A percentile compares a stretch with the other conserved stretches of the same genome.
phyloP scores from a whole-genome alignment of 305 asterid genomes.

The Plantago coronopus region DNA sequence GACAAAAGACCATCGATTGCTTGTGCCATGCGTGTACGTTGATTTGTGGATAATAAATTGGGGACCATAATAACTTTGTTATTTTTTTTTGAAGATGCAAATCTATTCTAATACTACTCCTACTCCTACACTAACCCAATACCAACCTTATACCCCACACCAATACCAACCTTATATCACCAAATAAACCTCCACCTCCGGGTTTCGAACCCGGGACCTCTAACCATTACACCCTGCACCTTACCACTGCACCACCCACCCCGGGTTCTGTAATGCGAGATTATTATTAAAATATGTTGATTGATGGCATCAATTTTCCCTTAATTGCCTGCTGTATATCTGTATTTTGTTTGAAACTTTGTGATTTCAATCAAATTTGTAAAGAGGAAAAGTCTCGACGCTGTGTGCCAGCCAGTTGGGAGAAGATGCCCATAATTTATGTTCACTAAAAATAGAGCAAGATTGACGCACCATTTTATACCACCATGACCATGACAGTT shows the following conservation, averaged over 20 bases:
- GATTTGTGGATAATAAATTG: constrained; percentile 3
- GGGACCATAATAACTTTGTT: background rate
- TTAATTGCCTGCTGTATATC: background rate
- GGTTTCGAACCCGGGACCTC: too few species aligned
- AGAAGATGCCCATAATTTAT: background rate
- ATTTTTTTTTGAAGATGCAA: too few species aligned
- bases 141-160: too few species aligned
- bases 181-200: too few species aligned
- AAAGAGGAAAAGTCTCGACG: constrained; percentile 9
- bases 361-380: too few species aligned
- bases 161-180: too few species aligned
- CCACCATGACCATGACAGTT: constrained; percentile 14
- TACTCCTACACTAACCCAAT: too few species aligned
- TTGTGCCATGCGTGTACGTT: constrained; percentile 5
- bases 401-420: constrained; percentile 21
- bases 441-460: constrained; percentile 1
- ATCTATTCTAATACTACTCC: too few species aligned
- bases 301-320: constrained; percentile 14
- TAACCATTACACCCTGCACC: too few species aligned
- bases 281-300: constrained; percentile 20
- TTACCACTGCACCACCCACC: too few species aligned
- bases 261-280: constrained; percentile 30
- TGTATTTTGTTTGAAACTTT: background rate
- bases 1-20: constrained; percentile 4
- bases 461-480: constrained; percentile 10